Evolutionary conservation across 257 asterid genomes (phyloP).

Genomic region (Ajuga chamaepitys): DNA sequence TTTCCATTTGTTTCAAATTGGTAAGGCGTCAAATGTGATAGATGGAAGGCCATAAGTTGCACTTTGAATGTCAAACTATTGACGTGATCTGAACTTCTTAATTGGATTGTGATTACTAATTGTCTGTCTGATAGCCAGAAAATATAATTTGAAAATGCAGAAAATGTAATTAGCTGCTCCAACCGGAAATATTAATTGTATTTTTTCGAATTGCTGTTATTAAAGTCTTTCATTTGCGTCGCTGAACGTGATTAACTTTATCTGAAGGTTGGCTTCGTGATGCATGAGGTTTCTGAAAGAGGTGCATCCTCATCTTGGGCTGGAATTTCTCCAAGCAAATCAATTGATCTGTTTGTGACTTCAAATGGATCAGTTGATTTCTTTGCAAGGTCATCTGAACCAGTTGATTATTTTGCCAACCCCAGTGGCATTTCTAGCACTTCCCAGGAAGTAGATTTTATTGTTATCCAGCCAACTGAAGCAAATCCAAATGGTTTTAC

Average conservation of each 20-base stretch:
- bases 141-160: neutral
- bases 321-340: constrained; percentile 21
- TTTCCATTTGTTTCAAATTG: constrained; percentile 9
- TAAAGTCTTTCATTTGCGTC: constrained; percentile 11
- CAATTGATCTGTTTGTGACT: constrained; percentile 28
- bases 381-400: constrained; percentile 22
- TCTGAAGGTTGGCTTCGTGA: constrained; percentile 43
- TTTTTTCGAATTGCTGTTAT: constrained; percentile 4
- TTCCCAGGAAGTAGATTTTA: constrained; percentile 26
- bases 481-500: constrained; percentile 23
- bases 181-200: neutral
- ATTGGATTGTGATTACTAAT: neutral
- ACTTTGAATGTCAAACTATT: neutral
- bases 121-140: neutral
- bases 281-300: constrained; percentile 24
- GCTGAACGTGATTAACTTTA: constrained; percentile 23
- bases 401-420: constrained; percentile 33
- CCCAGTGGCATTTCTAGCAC: constrained; percentile 30
- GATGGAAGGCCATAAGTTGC: constrained; percentile 10
- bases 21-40: neutral
- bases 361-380: constrained; percentile 30
- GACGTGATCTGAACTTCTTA: neutral
- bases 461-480: constrained; percentile 24
- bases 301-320: constrained; percentile 24
- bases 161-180: neutral